Base-by-base conservation (phyloP, 139 green algal genomes). In the Tetradesmus lagerheimii region DNA sequence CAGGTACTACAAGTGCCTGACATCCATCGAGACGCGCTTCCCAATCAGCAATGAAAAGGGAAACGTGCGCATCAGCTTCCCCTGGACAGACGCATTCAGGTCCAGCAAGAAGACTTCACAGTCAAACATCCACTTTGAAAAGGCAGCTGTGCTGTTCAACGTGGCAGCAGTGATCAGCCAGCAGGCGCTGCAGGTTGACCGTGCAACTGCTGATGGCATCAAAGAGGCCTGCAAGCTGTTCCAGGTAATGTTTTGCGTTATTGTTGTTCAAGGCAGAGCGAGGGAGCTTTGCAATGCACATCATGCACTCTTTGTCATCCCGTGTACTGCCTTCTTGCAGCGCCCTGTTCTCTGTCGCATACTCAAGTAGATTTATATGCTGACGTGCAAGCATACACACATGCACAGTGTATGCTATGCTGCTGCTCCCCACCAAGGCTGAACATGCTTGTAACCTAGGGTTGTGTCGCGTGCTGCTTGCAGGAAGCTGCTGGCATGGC, bases 101-200 rank as follows among this genome's bases (percentile, higher is more conserved):
- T 86, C 92, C 34, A 93, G 85, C 62, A 96, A 96, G 75, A 91
- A 91, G 35, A 80, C 88, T 25, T 92, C 50, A 18, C 94, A 98
- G 92, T 64, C 80, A 57, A 99, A 96, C 92, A 96, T 99, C 11
- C 95, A 98, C 92, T 98, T 98, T 78, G 98, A 99, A 89, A 98
- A 98, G 91, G 96, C 98, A 1, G 92, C 94, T 9, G 91, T 99
- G n/a, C 80, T 98, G 43, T 99, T 99, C 94, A 99, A 99, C 93
- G 79, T 99, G 37, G 98, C 81, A 1, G 95, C 97, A 1, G 90
- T 96, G 57, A 45, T 97, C 29, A 91, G 90, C n/a, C 97, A 99
- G 93, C 77, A 94, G 77, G 98, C 86, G 31, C 78, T 98, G 50
- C 91, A 87, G 0, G 92, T 89, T 37, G 96, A 99, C 92, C 91